These are phyloP conservation scores for Ceratocystis diversiconidia DNA, from an alignment of 2,329 filamentous ascomycete genomes.

Conservation along the genomic window DNA sequence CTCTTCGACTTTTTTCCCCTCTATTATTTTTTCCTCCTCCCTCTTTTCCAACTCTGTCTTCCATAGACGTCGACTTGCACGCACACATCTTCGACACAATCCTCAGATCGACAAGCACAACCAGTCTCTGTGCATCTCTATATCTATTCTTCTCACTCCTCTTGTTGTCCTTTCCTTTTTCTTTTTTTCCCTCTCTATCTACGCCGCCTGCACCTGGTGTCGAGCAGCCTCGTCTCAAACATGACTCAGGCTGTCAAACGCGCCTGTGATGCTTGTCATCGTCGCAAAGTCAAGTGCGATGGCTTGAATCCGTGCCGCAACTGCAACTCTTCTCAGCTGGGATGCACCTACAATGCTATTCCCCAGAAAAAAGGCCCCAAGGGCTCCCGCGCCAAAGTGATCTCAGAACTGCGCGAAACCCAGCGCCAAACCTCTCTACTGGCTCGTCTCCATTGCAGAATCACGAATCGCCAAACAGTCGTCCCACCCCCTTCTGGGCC, in stretches of 20 bases:
- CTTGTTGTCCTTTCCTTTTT: neutral
- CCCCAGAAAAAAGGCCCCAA: slow-evolving; percentile 66
- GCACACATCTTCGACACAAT: neutral
- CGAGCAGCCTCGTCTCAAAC: slow-evolving; percentile 20
- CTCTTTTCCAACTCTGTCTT: neutral
- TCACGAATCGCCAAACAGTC: slow-evolving; percentile 31
- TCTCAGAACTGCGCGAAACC: slow-evolving; percentile 56
- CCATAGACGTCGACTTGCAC: neutral
- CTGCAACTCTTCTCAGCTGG: slow-evolving; percentile 50
- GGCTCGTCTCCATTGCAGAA: slow-evolving; percentile 44
- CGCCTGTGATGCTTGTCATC: slow-evolving; percentile 60
- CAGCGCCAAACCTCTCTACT: slow-evolving; percentile 52
- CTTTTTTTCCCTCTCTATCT: neutral
- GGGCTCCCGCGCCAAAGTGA: slow-evolving; percentile 59
- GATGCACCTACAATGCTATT: slow-evolving; percentile 61
- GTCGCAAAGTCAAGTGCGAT: slow-evolving; percentile 61
- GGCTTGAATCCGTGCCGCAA: slow-evolving; percentile 57
- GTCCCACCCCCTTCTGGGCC: slow-evolving; percentile 25
- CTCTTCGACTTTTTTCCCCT: neutral
- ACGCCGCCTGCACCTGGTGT: neutral
- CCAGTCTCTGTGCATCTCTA: neutral
- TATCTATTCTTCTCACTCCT: neutral
- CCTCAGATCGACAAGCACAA: neutral
- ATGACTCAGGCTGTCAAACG: slow-evolving; percentile 43
- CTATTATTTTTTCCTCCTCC: neutral